Evolutionary conservation across 2,329 filamentous ascomycete species (phyloP).

Genomic region (Colletotrichum viniferum): DNA sequence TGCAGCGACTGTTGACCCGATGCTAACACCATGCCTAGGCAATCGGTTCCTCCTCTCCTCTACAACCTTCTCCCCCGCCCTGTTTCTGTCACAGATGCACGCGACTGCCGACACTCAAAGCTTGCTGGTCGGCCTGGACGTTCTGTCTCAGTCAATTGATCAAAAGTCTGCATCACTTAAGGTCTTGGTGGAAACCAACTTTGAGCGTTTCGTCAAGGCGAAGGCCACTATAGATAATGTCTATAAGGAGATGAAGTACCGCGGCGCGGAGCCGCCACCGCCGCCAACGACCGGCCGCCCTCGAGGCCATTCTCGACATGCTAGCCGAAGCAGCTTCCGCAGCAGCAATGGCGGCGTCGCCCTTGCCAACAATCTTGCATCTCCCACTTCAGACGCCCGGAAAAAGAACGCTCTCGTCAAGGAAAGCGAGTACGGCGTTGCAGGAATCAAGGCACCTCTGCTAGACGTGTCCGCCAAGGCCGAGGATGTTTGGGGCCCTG

Average conservation of each 20-base stretch:
- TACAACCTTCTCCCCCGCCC: constrained; percentile 88
- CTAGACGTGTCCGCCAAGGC: constrained; percentile 92
- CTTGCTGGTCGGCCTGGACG: constrained; percentile 81
- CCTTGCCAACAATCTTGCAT: constrained; percentile 37
- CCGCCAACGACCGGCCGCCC: constrained; percentile 35
- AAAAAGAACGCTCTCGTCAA: constrained; percentile 92
- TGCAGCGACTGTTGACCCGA: background rate
- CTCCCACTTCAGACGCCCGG: constrained; percentile 55
- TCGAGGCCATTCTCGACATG: constrained; percentile 66
- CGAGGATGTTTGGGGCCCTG: constrained; percentile 96
- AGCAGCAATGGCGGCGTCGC: constrained; percentile 47
- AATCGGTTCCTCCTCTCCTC: constrained; percentile 96
- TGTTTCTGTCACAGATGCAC: constrained; percentile 93
- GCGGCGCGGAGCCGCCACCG: constrained; percentile 59
- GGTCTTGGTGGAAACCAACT: constrained; percentile 95
- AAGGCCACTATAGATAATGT: constrained; percentile 99
- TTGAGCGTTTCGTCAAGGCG: constrained; percentile 95
- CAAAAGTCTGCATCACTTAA: constrained; percentile 98
- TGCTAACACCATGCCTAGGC: constrained; percentile 47
- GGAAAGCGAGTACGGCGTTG: constrained; percentile 88
- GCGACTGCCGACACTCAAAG: constrained; percentile 82
- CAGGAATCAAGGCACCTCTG: constrained; percentile 86
- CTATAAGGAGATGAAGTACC: constrained; percentile 94
- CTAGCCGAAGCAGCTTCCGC: constrained; percentile 70
- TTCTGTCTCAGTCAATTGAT: constrained; percentile 89